A percentile compares a stretch with the other conserved stretches of the same genome.
Conservation (phyloP, 2,329 filamentous ascomycete species). For the Cercospora nicotianae region DNA sequence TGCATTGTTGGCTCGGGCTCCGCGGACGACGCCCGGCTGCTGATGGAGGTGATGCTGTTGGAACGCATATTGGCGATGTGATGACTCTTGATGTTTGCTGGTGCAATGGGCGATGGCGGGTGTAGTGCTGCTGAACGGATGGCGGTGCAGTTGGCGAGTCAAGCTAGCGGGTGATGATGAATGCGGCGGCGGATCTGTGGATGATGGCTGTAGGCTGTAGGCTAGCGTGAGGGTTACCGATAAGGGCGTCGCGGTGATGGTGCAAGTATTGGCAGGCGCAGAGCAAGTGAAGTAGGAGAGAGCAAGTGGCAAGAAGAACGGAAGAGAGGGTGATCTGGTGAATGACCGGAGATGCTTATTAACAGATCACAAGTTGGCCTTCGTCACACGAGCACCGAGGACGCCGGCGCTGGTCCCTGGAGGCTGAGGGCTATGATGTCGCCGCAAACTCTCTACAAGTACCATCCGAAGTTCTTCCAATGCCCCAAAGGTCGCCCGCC, state of each 20-base stretch:
- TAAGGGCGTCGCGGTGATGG: not conserved
- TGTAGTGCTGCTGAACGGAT: not conserved
- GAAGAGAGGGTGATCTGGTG: not conserved
- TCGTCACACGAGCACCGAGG: no score
- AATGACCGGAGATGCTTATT: constrained; percentile 1
- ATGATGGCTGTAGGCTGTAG: no score
- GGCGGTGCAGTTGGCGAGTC: not conserved
- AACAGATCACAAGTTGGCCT: no score
- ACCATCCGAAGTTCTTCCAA: no score
- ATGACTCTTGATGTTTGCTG: not conserved
- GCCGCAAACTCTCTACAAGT: no score
- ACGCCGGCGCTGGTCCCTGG: no score
- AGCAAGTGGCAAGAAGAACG: not conserved
- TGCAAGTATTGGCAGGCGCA: not conserved
- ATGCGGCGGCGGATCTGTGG: not conserved
- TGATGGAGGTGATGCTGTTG: constrained; percentile 47
- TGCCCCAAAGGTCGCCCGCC: no score
- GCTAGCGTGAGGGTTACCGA: no score
- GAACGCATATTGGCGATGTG: constrained; percentile 42
- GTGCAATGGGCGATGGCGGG: not conserved
- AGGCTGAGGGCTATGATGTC: no score
- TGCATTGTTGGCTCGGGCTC: constrained; percentile 57
- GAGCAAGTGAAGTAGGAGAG: not conserved
- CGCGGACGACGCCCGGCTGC: constrained; percentile 41
- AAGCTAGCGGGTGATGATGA: not conserved